phyloP scores from a whole-genome alignment of 208 protist species.

The Trypanosomatidae sp. region DNA sequence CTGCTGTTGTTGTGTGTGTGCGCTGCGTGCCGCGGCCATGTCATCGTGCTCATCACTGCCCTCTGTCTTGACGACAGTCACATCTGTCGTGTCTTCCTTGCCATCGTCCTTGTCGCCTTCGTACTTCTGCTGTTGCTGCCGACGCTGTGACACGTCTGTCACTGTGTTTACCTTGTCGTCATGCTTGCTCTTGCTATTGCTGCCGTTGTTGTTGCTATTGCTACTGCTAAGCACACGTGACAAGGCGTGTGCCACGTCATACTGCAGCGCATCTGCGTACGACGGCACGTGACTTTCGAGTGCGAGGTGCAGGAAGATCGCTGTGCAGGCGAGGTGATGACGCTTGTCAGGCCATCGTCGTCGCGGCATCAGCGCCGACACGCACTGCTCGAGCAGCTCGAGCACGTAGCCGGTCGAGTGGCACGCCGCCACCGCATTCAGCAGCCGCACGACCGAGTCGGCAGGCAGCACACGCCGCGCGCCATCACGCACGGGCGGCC shows the following conservation, averaged over 20 bases:
- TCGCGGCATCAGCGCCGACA: constrained; percentile 41
- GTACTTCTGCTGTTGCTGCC: no score
- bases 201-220: not conserved
- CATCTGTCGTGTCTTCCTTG: no score
- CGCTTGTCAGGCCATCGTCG: constrained; percentile 41
- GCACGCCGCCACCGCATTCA: constrained; percentile 40
- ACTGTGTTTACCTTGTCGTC: not conserved
- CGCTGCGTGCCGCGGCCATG: no score
- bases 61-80: no score
- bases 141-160: not conserved
- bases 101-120: no score
- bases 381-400: constrained; percentile 41
- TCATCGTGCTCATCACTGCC: no score
- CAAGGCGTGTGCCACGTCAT: no score
- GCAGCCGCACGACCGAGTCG: constrained; percentile 56
- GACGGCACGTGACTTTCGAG: constrained; percentile 51
- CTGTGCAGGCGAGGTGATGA: constrained; percentile 55
- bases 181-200: not conserved
- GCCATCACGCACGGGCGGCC: constrained; percentile 36
- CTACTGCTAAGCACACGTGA: no score
- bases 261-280: no score
- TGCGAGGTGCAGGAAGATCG: constrained; percentile 58
- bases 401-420: constrained; percentile 29
- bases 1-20: not conserved
- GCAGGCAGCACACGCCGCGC: constrained; percentile 29